Base-by-base conservation (phyloP, 495 filamentous ascomycete species). In the Aspergillus hancockii region DNA sequence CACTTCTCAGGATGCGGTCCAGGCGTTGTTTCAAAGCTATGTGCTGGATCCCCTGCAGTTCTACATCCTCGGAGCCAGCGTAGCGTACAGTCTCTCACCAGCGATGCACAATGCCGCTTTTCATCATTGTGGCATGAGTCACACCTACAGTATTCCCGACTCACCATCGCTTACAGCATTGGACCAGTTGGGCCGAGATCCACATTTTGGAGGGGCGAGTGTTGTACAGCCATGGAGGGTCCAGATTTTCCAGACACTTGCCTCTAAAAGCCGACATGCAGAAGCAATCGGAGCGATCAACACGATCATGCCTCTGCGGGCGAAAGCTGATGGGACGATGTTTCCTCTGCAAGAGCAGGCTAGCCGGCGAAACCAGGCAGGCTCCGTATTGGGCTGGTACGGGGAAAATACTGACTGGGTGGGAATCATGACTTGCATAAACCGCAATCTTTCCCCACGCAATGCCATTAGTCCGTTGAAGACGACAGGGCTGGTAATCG, bases 331-430 rank as follows among this genome's bases (percentile, higher is more conserved):
- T 62, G 85, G 83, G 25, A 82, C 76, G 3, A 86, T 90, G 52
- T 79, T 87, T 23, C 81, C 87, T n/a, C 81, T 90, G 43, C 79
- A 84, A 18, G 68, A 79, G 22, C 76, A 88, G 46, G 82, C 85
- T 38, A 85, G 83, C 64, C 81, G 86, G 23, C 80, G 88, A 28
- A 87, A 88, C 69, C 84, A 82, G 63, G 78, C 85, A 4, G 89
- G 90, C 0, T 73, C 80, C 1, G 81, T 90, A 5, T 67, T 80
- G 50, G 87, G 83, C 5, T 87, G 91, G 62, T 92, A 90, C 60
- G 90, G 90, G 8, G 89, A 93, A 55, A 94, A 94, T 67, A 94
- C 89, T 0, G 90, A 93, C 72, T 94, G 90, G 88, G 88, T 88
- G 25, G 85, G 89, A 14, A 89, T 93, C 25, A 75, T 83, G 65